Evolutionary conservation across 441 rosid species (phyloP), one percentile per base, ranked within the genome.

Genomic region (Bocquillonia castaneifolia): DNA sequence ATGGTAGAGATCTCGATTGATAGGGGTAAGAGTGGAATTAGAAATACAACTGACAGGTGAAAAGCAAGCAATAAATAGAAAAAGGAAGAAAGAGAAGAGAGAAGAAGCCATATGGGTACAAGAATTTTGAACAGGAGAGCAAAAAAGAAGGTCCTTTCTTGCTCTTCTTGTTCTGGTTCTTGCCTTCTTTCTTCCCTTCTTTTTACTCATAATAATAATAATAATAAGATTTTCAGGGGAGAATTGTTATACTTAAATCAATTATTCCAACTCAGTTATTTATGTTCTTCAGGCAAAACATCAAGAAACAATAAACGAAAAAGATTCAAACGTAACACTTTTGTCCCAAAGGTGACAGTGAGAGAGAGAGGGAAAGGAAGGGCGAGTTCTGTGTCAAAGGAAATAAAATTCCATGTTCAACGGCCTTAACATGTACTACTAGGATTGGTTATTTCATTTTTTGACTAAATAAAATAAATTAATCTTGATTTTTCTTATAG

Each of bases 1-100:
- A 78, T 88, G 98, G 75, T 95, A 95, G 74, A 95, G 98, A 88
- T 92, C 97, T 66, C 84, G 83, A 81, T 90, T 89, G 76, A 95
- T 88, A 29, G 96, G 93, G 32, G 91, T 88, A n/a, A 68, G 17
- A 70, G 85, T 74, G 10, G 75, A 69, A 53, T 59, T 66, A 52
- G 79, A 75, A 34, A 69, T 37, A 37, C 34, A 42, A 64, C 70
- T 45, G 65, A 28, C 58, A 12, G 40, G 15, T 10, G 61, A 56
- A 26, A 78, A 71, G 58, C 37, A 74, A 68, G 80, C 62, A 42
- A 63, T n/a, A 44, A 71, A 8, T 34, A 73, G 3, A 12, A 59
- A 40, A 42, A 68, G 0, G 10, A 68, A 5, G 39, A 39, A 26
- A 9, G 26, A 59, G 63, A 56, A n/a, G 69, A 50, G 34, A 51